A percentile compares a stretch with the other conserved stretches of the same genome.
Evolutionary conservation across 2,329 filamentous ascomycete species (phyloP).

Genomic region (Myriosclerotinia duriaeana): DNA sequence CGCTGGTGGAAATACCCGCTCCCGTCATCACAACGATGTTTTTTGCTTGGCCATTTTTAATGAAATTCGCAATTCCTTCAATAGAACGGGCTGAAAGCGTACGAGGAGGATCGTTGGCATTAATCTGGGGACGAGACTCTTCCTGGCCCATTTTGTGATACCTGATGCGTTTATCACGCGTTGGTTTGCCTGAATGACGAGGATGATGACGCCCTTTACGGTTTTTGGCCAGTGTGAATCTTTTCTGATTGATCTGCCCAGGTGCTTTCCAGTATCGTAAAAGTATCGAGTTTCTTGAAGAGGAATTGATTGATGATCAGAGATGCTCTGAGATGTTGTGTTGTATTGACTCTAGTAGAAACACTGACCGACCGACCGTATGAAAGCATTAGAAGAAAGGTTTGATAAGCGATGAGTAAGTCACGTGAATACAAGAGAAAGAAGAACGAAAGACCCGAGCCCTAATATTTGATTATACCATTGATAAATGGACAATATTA

Average conservation of each 20-base stretch:
- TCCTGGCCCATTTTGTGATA: constrained; percentile 79
- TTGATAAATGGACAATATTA: too few relatives aligned
- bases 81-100: constrained; percentile 69
- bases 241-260: neutral
- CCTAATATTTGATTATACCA: too few relatives aligned
- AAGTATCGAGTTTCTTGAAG: too few relatives aligned
- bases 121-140: constrained; percentile 63
- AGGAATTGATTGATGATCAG: neutral
- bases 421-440: neutral
- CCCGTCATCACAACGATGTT: constrained; percentile 87
- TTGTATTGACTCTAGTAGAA: too few relatives aligned
- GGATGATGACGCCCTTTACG: neutral
- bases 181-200: constrained; percentile 1
- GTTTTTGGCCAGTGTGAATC: neutral
- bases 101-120: constrained; percentile 58
- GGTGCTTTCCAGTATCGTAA: neutral
- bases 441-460: too few relatives aligned
- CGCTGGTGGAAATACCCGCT: constrained; percentile 79
- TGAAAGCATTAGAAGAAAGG: neutral
- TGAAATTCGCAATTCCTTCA: constrained; percentile 74
- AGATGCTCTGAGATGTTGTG: neutral
- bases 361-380: neutral
- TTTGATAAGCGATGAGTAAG: neutral
- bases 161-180: constrained; percentile 17
- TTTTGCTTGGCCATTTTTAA: constrained; percentile 65